Base-by-base conservation (phyloP, 2,329 filamentous ascomycete species). In the Pseudopithomyces chartarum region DNA sequence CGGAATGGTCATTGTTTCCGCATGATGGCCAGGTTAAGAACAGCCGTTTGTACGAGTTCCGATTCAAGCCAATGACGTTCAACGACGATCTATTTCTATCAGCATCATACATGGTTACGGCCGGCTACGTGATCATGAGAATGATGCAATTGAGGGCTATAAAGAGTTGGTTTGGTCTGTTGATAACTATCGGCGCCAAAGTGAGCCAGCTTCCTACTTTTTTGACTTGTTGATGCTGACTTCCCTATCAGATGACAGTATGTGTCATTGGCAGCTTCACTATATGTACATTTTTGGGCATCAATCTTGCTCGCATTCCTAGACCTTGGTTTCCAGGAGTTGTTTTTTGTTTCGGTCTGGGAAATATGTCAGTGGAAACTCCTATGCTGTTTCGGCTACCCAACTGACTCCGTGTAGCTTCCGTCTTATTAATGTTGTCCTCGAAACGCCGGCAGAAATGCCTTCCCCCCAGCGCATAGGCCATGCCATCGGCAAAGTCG, bases 181-280 rank as follows among this genome's bases (percentile, higher is more conserved):
- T 91, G 46, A 75, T 90, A 26, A 89, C 90, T 0, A 87, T 92
- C 43, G 78, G 89, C 57, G 83, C 82, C 0, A 90, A 94, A 64
- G 79, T 81, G 71, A 70, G 62, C 20, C 48, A n/a, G 19, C 50
- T 49, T 29, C 19, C n/a, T 3, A 34, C 22, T 23, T 52, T 29
- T 26, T 2, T 22, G 8, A 7, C 22, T 32, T 39, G 3, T 36
- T 13, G 10, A 23, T 43, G 20, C 57, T 73, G 49, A 73, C 17
- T 7, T 23, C 32, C 15, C 2, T 15, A 15, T 51, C 38, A 79
- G 76, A 87, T 90, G 62, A 78, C 84, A 2, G 84, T 90, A 33
- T 90, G 90, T 15, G 87, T 92, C 65, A 82, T 91, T 75, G 90
- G 90, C 3, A 92, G 90, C 73, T 91, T 94, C 67, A 92, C 90